Percentiles rank a stretch among this genome's conserved stretches.
These are phyloP conservation scores for Lipomyces spencermartinsiae DNA, from an alignment of 805 yeast species.

Conservation along the genomic window DNA sequence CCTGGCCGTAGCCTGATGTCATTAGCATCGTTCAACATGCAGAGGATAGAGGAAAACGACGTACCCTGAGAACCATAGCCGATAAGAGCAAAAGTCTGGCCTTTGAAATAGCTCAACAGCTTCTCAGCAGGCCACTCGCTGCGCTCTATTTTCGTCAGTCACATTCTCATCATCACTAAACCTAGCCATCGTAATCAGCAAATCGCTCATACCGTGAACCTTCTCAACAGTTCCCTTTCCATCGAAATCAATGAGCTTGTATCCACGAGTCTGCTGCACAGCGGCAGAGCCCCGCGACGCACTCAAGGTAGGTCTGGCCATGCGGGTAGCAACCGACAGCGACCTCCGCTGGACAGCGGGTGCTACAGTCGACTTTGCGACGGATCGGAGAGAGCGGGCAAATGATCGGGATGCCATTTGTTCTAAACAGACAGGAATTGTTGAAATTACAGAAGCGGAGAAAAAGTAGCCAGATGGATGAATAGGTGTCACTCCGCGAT, in stretches of 20 bases:
- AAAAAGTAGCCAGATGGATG: neutral
- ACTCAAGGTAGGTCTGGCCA: conserved; percentile 50
- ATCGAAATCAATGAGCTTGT: conserved; percentile 95
- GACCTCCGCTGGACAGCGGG: conserved; percentile 63
- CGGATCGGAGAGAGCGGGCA: conserved; percentile 57
- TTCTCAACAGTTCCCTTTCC: conserved; percentile 80
- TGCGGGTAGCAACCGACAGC: conserved; percentile 48
- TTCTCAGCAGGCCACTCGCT: conserved; percentile 99
- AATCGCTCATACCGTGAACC: conserved; percentile 66
- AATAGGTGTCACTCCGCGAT: conserved; percentile 27
- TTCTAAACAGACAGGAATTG: neutral
- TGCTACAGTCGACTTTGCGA: conserved; percentile 50
- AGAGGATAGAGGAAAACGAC: neutral
- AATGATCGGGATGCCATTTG: conserved; percentile 55
- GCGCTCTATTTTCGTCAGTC: conserved; percentile 58
- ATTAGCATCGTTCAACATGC: neutral
- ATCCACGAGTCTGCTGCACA: conserved; percentile 78
- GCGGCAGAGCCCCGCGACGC: conserved; percentile 62
- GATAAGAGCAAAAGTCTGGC: conserved; percentile 95
- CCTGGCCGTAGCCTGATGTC: conserved; percentile 79
- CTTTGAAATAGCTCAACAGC: conserved; percentile 93
- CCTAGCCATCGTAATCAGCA: no score
- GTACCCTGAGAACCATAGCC: conserved; percentile 99
- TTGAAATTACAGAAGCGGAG: neutral
- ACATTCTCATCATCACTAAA: neutral